Evolutionary conservation across 192 early-diverging fungal species (phyloP), one percentile per base, ranked within the genome.

Genomic region (Tieghemiomyces parasiticus): DNA sequence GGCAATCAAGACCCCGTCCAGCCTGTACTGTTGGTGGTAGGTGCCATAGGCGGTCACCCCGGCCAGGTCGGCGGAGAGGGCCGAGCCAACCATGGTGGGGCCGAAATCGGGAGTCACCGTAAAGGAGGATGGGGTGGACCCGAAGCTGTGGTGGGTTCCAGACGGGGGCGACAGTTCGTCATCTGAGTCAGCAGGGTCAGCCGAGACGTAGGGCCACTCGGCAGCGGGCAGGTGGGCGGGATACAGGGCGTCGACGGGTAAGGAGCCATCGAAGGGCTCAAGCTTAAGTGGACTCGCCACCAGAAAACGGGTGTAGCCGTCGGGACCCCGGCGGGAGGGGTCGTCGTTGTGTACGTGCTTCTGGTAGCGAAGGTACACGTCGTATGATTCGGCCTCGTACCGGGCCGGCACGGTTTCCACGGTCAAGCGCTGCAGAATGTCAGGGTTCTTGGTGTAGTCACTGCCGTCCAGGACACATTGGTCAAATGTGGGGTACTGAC

Each of bases 21-120:
- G 62, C 44, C 89, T 84, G 70, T 98, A 96, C 59, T 84, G 87
- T 78, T 93, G 92, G 63, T 98, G 93, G 61, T 86, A 98, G 33
- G 85, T 73, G 60, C 95, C 85, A 73, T 74, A 75, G 48, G 80
- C 71, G 33, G 74, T 65, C 38, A 69, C 67, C 29, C 55, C 66
- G 32, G 56, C 59, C 65, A 59, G 63, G n/a, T 24, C 32, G 10
- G 52, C 63, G 26, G 29, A 6, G 29, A 48, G 35, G 9, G 50
- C 53, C 0, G 60, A 31, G 1, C 62, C 3, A 55, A 24, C 59
- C 10, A 38, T 38, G 30, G n/a, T 60, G 53, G 45, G 44, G 61
- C 29, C 32, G 32, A 59, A 24, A 10, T 10, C 44, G 20, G 33
- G 28, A n/a, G 33, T 46, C 10, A 52, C 61, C 33, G 61, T 61